Evolutionary conservation across 441 rosid genomes (phyloP), one percentile per base, ranked within the genome.

Genomic region (Jatropha multifida): DNA sequence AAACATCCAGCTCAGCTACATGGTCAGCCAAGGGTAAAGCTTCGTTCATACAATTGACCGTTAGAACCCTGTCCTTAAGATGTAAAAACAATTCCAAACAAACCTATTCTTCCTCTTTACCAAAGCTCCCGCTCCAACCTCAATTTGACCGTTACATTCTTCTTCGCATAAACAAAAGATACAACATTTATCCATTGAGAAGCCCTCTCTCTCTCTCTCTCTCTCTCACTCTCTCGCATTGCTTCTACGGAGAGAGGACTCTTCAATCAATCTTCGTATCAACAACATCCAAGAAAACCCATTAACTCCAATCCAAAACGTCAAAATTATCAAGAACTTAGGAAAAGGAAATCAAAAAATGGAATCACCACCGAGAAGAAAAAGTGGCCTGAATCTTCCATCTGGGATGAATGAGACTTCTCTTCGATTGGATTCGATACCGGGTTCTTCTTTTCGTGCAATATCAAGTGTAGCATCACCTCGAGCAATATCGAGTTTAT

Each of bases 351-450:
- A 14, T 12, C 20, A 41, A 20, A 79, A 79, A 64, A 95, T 96
- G 99, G 97, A 89, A 55, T 83, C 98, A 0, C 80, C 89, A 37
- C 88, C 89, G 63, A 83, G 83, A 65, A 84, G 90, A 52, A 92
- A 87, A 83, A 85, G 93, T 65, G 96, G 99, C 4, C 69, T 96
- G 55, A 94, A 94, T 71, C 97, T 96, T 76, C 99, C 98, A n/a
- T 84, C 97, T 15, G 94, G 94, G 76, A 96, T 94, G 99, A 89
- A 80, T 64, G 88, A 85, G 73, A 83, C 95, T 18, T 88, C 94
- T 8, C 79, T 96, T 12, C 83, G 87, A 14, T 84, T 96, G 0
- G 98, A 96, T 18, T 84, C 88, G 38, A 71, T 65, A 17, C 76
- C 97, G 23, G 80, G 86, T 69, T 81, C 85, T 69, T 84, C 96